Evolutionary conservation across 106 monocot genomes (phyloP).

Genomic region (Cymbidium sinense): DNA sequence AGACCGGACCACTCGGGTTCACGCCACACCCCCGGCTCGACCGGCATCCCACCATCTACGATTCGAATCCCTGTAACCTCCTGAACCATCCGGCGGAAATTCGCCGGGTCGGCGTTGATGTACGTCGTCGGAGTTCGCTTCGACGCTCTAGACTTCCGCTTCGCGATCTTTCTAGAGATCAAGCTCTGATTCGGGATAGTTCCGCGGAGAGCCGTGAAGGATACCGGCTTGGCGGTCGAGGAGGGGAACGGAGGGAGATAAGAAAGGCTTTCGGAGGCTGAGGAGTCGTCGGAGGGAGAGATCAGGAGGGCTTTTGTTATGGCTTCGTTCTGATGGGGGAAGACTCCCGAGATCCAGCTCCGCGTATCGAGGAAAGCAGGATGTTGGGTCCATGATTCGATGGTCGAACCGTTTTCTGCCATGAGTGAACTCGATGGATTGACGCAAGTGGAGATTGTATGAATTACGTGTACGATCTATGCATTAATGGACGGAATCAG

Average conservation of each 20-base stretch:
- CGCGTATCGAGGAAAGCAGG: background rate
- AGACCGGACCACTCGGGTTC: conserved; percentile 12
- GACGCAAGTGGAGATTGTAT: background rate
- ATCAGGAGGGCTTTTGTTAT: conserved; percentile 51
- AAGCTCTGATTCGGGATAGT: background rate
- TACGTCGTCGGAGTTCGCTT: conserved; percentile 42
- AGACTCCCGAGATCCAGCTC: conserved; percentile 18
- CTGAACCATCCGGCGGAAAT: conserved; percentile 76
- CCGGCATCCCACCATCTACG: background rate
- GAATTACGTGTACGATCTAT: too few relatives aligned
- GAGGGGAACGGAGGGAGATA: background rate
- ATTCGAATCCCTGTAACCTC: conserved; percentile 48
- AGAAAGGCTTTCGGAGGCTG: conserved; percentile 16
- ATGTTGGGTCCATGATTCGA: background rate
- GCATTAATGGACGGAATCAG: too few relatives aligned
- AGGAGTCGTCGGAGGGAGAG: conserved; percentile 40
- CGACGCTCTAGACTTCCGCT: conserved; percentile 36
- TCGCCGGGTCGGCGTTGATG: conserved; percentile 55
- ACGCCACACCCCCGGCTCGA: conserved; percentile 4
- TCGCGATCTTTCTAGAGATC: conserved; percentile 21
- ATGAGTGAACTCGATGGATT: background rate
- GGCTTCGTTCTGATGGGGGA: conserved; percentile 40
- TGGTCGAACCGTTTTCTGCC: background rate
- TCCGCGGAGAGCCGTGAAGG: background rate
- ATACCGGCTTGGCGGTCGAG: background rate